Evolutionary conservation across 169 alveolate species (phyloP), one percentile per base, ranked within the genome.

Genomic region (Prorocentrum cordatum): DNA sequence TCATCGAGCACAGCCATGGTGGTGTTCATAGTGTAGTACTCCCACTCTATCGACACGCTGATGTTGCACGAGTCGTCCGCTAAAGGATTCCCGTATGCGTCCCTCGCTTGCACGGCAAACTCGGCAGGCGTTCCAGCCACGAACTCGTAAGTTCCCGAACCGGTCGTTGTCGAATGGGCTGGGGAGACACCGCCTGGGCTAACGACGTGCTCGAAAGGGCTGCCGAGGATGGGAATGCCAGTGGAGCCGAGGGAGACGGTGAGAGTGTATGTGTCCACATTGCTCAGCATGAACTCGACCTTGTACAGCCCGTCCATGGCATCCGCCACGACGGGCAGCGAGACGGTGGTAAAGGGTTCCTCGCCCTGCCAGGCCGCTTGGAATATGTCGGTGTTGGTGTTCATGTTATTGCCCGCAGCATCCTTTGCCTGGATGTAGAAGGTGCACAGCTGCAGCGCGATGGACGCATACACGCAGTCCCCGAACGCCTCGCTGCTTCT

Each of bases 251-350:
- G n/a, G n/a, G n/a, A n/a, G n/a, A n/a, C n/a, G n/a, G n/a, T n/a
- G n/a, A n/a, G n/a, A n/a, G 54, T 9, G 22, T 42, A 10, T 42
- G 54, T 42, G 54, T 42, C 22, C 54, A 10, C 16, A 16, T 10
- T 42, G 22, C 22, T 16, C 9, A 42, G 54, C 22, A 10, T 42
- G 22, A 16, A 73, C 70, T 73, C 84, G 2, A 73, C 84, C 32
- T 73, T 47, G 70, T 73, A 73, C 58, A 73, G 84, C 3, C 84
- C 84, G 24, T 73, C 84, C 84, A 73, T 73, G 50, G 84, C 84
- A 22, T 73, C 70, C 12, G 84, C 70, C 38, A 18, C 66, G 31
- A 22, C 70, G 20, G 84, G 84, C 20, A 70, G 54, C 9, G 84
- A 73, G 50, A 73, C 84, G 70, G 50, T 54, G 32, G 84, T 73